phyloP scores from a whole-genome alignment of 495 filamentous ascomycete species.

The Parmelia sp. region DNA sequence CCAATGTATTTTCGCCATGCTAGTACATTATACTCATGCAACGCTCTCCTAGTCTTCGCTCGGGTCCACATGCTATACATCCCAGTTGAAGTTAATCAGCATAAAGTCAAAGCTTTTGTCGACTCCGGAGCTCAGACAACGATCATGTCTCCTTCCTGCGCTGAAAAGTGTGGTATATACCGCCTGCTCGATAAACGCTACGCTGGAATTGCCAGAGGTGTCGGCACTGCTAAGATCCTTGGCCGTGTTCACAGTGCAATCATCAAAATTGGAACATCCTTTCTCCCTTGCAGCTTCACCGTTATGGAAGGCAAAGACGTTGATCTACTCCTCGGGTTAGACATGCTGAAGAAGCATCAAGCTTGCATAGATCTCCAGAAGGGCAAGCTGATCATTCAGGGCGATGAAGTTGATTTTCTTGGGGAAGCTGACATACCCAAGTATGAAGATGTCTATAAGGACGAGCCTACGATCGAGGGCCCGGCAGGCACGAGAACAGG shows the following conservation, averaged over 20 bases:
- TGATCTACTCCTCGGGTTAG: constrained; percentile 87
- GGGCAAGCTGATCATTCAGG: constrained; percentile 77
- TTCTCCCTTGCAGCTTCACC: constrained; percentile 92
- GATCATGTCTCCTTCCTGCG: constrained; percentile 94
- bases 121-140: constrained; percentile 97
- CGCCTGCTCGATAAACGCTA: constrained; percentile 90
- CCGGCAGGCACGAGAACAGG: constrained; percentile 81
- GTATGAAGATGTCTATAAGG: constrained; percentile 60
- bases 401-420: constrained; percentile 79
- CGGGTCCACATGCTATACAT: constrained; percentile 94
- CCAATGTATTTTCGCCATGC: background rate
- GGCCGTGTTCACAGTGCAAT: constrained; percentile 90
- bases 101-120: constrained; percentile 90
- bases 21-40: constrained; percentile 23
- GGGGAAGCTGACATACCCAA: constrained; percentile 91
- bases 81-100: constrained; percentile 87
- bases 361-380: constrained; percentile 81
- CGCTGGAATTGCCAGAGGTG: constrained; percentile 82
- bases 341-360: constrained; percentile 94
- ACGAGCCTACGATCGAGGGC: constrained; percentile 81
- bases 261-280: constrained; percentile 84
- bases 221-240: constrained; percentile 89
- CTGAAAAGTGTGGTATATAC: constrained; percentile 90
- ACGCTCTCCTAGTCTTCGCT: constrained; percentile 65
- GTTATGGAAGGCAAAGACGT: constrained; percentile 99